Conservation (phyloP, 768 basidiomycete species). For the Kwoniella bestiolae region DNA sequence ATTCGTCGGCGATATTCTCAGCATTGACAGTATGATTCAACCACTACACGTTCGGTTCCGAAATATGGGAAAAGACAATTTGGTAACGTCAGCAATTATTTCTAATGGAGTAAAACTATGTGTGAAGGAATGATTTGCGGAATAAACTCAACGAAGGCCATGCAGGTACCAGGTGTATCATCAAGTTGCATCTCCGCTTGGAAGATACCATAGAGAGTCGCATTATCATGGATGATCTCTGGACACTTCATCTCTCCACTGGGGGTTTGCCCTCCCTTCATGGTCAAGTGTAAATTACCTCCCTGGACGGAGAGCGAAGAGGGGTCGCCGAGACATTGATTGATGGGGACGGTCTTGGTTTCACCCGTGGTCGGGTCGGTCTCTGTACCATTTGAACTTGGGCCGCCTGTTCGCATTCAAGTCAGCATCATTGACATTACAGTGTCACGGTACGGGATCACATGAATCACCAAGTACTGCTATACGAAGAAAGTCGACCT, state of each 20-base stretch:
- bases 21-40: slow-evolving; percentile 12
- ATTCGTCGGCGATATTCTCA: slow-evolving; percentile 13
- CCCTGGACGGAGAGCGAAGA: slow-evolving; percentile 1
- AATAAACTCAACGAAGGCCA: slow-evolving; percentile 25
- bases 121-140: no score
- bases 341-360: not conserved
- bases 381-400: not conserved
- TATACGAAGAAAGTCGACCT: no score
- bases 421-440: no score
- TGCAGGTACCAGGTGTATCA: slow-evolving; percentile 7
- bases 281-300: slow-evolving; percentile 10
- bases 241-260: slow-evolving; percentile 18
- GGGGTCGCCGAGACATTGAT: slow-evolving; percentile 18
- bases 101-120: no score
- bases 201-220: slow-evolving; percentile 16
- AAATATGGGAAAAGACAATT: no score
- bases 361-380: not conserved
- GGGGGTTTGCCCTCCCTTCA: slow-evolving; percentile 13
- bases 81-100: no score
- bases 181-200: slow-evolving; percentile 12
- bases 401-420: slow-evolving; percentile 8
- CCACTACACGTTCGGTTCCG: slow-evolving; percentile 15
- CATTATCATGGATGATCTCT: slow-evolving; percentile 9
- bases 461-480: no score
- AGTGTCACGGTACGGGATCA: no score